phyloP scores from a whole-genome alignment of 306 rosid species.

The Corylus avellana region DNA sequence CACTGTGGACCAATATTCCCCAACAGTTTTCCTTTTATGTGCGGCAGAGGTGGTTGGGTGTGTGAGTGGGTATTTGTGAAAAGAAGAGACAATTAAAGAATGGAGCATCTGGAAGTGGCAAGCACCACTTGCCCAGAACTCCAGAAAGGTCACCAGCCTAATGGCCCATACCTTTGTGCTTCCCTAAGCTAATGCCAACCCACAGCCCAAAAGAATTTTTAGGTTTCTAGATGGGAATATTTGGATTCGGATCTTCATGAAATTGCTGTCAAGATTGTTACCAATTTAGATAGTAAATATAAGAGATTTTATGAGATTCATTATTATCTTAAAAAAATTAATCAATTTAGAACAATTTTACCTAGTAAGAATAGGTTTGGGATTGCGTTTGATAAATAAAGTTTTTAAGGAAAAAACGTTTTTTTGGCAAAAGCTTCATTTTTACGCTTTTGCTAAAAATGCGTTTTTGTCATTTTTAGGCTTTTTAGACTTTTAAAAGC shows the following conservation, averaged over 20 bases:
- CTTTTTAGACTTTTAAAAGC: too few relatives aligned
- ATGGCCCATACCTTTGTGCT: conserved; percentile 75
- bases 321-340: too few relatives aligned
- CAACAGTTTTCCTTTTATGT: conserved; percentile 27
- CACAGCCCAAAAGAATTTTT: conserved; percentile 43
- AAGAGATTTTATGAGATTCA: too few relatives aligned
- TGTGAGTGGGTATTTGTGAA: conserved; percentile 67
- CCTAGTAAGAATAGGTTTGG: too few relatives aligned
- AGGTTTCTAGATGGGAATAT: conserved; percentile 43
- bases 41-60: conserved; percentile 55
- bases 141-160: conserved; percentile 38
- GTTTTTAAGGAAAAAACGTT: too few relatives aligned
- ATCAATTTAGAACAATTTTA: too few relatives aligned
- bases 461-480: too few relatives aligned
- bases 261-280: too few relatives aligned
- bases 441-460: too few relatives aligned
- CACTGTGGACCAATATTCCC: conserved; percentile 51
- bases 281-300: too few relatives aligned
- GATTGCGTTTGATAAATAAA: too few relatives aligned
- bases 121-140: conserved; percentile 55
- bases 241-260: not conserved
- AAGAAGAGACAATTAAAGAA: conserved; percentile 68
- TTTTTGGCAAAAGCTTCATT: too few relatives aligned
- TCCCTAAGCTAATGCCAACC: conserved; percentile 31
- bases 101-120: conserved; percentile 50